These are phyloP conservation scores for Cudoniella acicularis DNA, from an alignment of 495 filamentous ascomycete species.

Conservation along the genomic window DNA sequence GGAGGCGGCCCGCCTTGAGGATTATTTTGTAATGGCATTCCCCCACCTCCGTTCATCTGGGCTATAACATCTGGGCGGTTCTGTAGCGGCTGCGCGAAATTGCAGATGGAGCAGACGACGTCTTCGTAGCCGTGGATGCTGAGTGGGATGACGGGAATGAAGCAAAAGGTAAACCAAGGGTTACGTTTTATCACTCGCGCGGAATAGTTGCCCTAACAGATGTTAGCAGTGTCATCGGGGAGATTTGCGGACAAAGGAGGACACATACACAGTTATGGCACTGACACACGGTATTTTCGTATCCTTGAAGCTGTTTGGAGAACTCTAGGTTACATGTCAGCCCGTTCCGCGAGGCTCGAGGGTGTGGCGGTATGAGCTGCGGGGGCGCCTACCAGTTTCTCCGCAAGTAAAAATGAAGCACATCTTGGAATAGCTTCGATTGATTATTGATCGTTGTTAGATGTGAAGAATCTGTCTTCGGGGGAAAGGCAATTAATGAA, in stretches of 20 bases:
- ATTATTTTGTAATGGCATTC: constrained; percentile 41
- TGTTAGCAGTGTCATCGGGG: background rate
- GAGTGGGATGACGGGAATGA: constrained; percentile 51
- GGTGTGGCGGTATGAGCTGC: background rate
- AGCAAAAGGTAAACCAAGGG: constrained; percentile 58
- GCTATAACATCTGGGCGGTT: constrained; percentile 47
- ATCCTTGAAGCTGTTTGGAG: constrained; percentile 49
- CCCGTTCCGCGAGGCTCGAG: background rate
- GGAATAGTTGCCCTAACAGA: constrained; percentile 41
- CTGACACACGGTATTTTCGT: constrained; percentile 49
- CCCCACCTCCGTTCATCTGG: constrained; percentile 36
- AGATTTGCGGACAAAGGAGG: constrained; percentile 1
- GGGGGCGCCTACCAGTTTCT: constrained; percentile 38
- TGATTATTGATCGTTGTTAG: background rate
- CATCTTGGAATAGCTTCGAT: constrained; percentile 30
- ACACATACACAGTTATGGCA: constrained; percentile 47
- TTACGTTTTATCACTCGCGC: constrained; percentile 48
- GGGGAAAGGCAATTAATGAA: background rate
- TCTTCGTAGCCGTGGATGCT: constrained; percentile 53
- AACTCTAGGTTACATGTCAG: constrained; percentile 28
- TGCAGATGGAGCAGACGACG: constrained; percentile 50
- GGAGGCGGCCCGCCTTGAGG: constrained; percentile 21
- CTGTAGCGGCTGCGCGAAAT: constrained; percentile 51
- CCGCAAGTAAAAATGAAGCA: constrained; percentile 57
- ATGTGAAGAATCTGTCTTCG: background rate